These are phyloP conservation scores for Phytophthora tubulina DNA, from an alignment of 352 stramenopile genomes.

Conservation along the genomic window DNA sequence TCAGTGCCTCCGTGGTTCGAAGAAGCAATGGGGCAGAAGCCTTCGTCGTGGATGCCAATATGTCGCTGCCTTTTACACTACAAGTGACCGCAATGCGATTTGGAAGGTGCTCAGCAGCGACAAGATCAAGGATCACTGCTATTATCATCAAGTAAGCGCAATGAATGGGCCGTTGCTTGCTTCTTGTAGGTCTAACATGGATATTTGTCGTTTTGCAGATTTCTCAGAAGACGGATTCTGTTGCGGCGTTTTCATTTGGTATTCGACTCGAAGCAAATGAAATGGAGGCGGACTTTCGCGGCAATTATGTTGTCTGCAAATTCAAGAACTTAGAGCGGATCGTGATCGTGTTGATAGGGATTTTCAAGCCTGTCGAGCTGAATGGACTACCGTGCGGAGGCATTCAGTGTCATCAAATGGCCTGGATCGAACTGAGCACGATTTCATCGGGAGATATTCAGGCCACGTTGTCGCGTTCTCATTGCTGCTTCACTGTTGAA, in stretches of 20 bases:
- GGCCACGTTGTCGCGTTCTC: not conserved
- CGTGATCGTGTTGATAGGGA: not conserved
- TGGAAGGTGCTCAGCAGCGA: not conserved
- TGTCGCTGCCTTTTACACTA: not conserved
- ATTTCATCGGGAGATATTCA: not conserved
- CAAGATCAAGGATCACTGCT: not conserved
- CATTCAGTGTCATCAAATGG: not conserved
- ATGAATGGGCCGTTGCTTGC: not conserved
- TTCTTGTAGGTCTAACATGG: not conserved
- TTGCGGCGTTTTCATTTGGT: not conserved
- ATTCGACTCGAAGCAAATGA: not conserved
- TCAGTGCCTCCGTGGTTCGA: not conserved
- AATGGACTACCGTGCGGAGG: not conserved
- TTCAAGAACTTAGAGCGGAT: not conserved
- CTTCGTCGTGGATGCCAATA: not conserved
- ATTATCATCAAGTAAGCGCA: not conserved
- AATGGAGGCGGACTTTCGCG: not conserved
- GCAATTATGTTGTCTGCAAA: not conserved
- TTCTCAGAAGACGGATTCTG: not conserved
- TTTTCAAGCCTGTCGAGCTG: not conserved
- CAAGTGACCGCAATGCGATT: not conserved
- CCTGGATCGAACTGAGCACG: not conserved
- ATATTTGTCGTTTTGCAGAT: not conserved
- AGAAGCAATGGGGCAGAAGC: not conserved
- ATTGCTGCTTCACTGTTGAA: not conserved